These are phyloP conservation scores for Beauveria asiatica DNA, from an alignment of 2,329 filamentous ascomycete species.

Conservation along the genomic window DNA sequence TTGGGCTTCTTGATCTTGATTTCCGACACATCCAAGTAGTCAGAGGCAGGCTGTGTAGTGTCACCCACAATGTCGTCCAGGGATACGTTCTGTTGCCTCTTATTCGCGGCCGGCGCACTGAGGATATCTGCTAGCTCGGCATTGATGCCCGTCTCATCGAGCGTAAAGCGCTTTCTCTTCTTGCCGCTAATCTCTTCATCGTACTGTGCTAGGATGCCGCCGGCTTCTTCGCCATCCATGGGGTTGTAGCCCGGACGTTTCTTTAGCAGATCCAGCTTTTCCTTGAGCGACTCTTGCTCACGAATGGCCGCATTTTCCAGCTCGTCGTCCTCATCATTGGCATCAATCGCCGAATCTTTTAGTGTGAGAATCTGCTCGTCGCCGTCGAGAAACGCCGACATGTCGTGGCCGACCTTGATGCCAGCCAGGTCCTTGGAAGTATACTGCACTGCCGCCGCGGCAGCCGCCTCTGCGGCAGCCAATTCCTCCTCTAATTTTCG, in stretches of 20 bases:
- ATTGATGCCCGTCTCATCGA: slow-evolving; percentile 68
- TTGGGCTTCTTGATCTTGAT: slow-evolving; percentile 93
- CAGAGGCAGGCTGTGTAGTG: slow-evolving; percentile 46
- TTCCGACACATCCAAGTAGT: slow-evolving; percentile 80
- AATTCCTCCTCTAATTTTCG: slow-evolving; percentile 66
- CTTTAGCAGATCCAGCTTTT: slow-evolving; percentile 81
- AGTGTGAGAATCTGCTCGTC: slow-evolving; percentile 87
- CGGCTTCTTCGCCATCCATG: slow-evolving; percentile 57
- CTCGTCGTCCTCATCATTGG: slow-evolving; percentile 78
- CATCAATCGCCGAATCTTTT: slow-evolving; percentile 76
- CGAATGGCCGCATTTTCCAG: slow-evolving; percentile 60
- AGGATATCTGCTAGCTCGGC: slow-evolving; percentile 53
- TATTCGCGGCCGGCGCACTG: slow-evolving; percentile 40
- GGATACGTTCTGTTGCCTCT: slow-evolving; percentile 63
- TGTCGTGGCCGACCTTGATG: slow-evolving; percentile 84
- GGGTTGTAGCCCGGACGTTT: slow-evolving; percentile 85
- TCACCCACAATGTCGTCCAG: slow-evolving; percentile 62
- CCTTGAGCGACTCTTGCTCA: slow-evolving; percentile 63
- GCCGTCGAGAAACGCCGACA: slow-evolving; percentile 69
- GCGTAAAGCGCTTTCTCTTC: slow-evolving; percentile 77
- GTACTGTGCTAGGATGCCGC: slow-evolving; percentile 76
- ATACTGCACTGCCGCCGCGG: slow-evolving; percentile 59
- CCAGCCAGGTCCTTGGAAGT: slow-evolving; percentile 80
- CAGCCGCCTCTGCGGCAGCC: slow-evolving; percentile 62
- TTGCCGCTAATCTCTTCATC: slow-evolving; percentile 93